A percentile compares a stretch with the other conserved stretches of the same genome.
These are phyloP conservation scores for Aureobasidium sp. DNA, from an alignment of 2,329 filamentous ascomycete species.

Conservation along the genomic window DNA sequence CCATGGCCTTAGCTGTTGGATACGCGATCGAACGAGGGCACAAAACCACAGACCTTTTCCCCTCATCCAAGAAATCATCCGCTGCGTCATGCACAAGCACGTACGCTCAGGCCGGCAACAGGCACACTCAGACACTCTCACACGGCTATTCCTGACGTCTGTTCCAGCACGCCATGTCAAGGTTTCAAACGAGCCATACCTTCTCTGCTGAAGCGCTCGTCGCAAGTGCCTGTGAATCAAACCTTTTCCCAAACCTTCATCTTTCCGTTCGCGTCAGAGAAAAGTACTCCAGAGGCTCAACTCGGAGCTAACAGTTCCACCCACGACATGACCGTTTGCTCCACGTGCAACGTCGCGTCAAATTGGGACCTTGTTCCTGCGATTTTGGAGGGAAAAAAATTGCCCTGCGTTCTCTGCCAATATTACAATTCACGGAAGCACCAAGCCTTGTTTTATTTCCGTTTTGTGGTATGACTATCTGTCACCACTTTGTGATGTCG, in stretches of 20 bases:
- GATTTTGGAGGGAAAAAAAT: no score
- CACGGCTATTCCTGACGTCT: not conserved
- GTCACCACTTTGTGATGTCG: not conserved
- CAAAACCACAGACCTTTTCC: slow-evolving; percentile 6
- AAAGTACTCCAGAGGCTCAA: slow-evolving; percentile 14
- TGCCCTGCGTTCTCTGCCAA: not conserved
- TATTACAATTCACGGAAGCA: not conserved
- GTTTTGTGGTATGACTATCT: no score
- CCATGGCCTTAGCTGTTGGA: not conserved
- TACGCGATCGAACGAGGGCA: slow-evolving; percentile 9
- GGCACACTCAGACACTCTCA: not conserved
- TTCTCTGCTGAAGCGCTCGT: not conserved
- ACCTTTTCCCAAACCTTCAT: not conserved
- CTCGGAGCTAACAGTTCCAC: slow-evolving; percentile 3
- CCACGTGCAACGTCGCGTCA: slow-evolving; percentile 11
- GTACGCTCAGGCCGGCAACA: slow-evolving; percentile 6
- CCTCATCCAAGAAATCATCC: not conserved
- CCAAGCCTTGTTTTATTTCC: no score
- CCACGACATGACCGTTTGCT: slow-evolving; percentile 6
- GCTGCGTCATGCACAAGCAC: slow-evolving; percentile 13
- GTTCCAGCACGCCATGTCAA: slow-evolving; percentile 13
- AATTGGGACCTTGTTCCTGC: not conserved
- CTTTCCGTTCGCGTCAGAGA: slow-evolving; percentile 1
- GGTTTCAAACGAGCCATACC: slow-evolving; percentile 8
- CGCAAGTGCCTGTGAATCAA: slow-evolving; percentile 4